Percentiles rank a stretch among this genome's conserved stretches.
Evolutionary conservation across 768 basidiomycete genomes (phyloP).

Genomic region (Gelatoporia subvermispora): DNA sequence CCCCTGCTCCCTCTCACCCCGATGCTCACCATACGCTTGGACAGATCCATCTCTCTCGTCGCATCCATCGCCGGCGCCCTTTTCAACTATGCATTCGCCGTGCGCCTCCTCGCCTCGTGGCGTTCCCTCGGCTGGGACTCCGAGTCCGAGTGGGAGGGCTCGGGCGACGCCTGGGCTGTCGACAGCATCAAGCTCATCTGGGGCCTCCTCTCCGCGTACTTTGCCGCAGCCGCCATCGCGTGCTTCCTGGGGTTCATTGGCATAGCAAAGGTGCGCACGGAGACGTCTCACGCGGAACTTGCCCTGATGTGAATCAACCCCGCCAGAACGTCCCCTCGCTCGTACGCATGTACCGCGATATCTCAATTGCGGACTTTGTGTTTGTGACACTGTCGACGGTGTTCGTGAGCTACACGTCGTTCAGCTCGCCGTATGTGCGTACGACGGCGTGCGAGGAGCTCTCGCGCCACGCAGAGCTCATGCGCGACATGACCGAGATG

Average conservation of each 20-base stretch:
- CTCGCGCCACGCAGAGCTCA: slow-evolving; percentile 68
- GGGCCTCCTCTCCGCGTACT: slow-evolving; percentile 61
- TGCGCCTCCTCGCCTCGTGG: slow-evolving; percentile 39
- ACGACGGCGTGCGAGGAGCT: slow-evolving; percentile 69
- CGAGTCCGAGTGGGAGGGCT: slow-evolving; percentile 46
- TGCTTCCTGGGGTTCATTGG: slow-evolving; percentile 64
- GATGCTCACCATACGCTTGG: slow-evolving; percentile 11
- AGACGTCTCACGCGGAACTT: neutral
- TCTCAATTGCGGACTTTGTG: slow-evolving; percentile 72
- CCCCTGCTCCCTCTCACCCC: too few species aligned
- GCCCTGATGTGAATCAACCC: neutral
- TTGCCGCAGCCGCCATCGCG: slow-evolving; percentile 58
- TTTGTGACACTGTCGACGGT: slow-evolving; percentile 59
- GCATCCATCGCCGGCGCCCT: slow-evolving; percentile 36
- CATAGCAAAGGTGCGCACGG: slow-evolving; percentile 52
- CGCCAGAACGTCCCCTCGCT: slow-evolving; percentile 54
- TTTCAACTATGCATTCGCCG: slow-evolving; percentile 36
- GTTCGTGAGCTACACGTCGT: slow-evolving; percentile 54
- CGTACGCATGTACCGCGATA: slow-evolving; percentile 79
- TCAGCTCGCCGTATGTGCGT: slow-evolving; percentile 47
- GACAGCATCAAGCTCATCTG: slow-evolving; percentile 48
- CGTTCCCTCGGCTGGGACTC: slow-evolving; percentile 41
- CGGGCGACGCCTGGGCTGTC: slow-evolving; percentile 33
- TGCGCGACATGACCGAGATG: slow-evolving; percentile 64
- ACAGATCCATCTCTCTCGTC: slow-evolving; percentile 33